Base-by-base conservation (phyloP, 306 rosid genomes). In the Ochetophila trinervis region DNA sequence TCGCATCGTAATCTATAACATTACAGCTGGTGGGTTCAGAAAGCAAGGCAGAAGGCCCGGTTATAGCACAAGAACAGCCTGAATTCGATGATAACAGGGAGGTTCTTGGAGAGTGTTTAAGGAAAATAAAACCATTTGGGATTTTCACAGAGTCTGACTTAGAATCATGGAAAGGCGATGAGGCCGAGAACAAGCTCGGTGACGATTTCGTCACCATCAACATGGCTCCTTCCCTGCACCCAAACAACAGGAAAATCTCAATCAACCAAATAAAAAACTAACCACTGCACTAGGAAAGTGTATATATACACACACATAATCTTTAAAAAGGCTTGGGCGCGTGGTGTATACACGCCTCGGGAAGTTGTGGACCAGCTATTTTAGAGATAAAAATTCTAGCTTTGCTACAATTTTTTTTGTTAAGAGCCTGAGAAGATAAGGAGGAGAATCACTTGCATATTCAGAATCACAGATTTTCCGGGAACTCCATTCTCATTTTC, bases 301-400 rank as follows among this genome's bases (percentile, higher is more conserved):
- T 3, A 4, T 7, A 5, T 35, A 40, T 66, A 11, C 2, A 14
- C 54, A 27, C 4, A 27, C 4, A 27, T 27, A 27, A n/a, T 27
- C 2, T 37, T 5, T 37, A 6, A 4, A 6, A 6, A 48, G 57
- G 35, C 35, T 2, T 52, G 16, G 6, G 74, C 82, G 73, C 83
- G 85, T 80, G 77, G 2, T 14, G 3, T 15, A 0, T 73, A 62
- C 69, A 68, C 45, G 35, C 27, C 14, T 37, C 18, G 18, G 57
- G 55, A 73, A 53, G 40, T 22, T 58, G 80, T 84, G 89, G 84
- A 73, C 74, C 16, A 66, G 53, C 67, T 23, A 23, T 61, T 66
- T 32, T 47, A 15, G n/a, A 11, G 0, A 19, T 18, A 2, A 48
- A 24, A 1, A 58, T 60, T 37, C 5, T 37, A 37, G 44, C 44